Conservation (phyloP, 495 filamentous ascomycete species). For the Coniosporium apollinis region DNA sequence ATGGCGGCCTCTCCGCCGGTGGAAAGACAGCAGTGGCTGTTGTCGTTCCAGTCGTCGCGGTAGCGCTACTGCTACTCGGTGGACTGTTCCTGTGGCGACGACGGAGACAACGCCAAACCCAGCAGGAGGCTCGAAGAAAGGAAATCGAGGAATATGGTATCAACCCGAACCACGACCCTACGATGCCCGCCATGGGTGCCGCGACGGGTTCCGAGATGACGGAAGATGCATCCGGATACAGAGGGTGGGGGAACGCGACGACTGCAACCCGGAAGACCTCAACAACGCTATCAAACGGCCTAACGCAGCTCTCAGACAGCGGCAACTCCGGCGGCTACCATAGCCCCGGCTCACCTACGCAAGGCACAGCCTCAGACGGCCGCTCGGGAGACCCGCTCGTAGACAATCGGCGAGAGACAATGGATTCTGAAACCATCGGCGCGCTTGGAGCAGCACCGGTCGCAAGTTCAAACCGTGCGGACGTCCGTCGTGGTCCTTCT, state of each 20-base stretch:
- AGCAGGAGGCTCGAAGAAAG: constrained; percentile 76
- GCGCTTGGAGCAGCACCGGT: constrained; percentile 56
- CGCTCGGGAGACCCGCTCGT: constrained; percentile 55
- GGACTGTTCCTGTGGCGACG: constrained; percentile 75
- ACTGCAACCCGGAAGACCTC: constrained; percentile 72
- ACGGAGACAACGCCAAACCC: constrained; percentile 65
- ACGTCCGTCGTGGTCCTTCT: constrained; percentile 77
- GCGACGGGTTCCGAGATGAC: constrained; percentile 29
- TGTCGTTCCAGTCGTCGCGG: constrained; percentile 77
- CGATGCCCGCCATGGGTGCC: constrained; percentile 44
- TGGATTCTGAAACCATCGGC: constrained; percentile 33
- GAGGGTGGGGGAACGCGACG: constrained; percentile 85
- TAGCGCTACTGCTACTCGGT: constrained; percentile 62
- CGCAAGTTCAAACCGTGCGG: constrained; percentile 44
- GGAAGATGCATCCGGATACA: constrained; percentile 60
- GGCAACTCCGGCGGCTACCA: constrained; percentile 40
- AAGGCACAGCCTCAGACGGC: constrained; percentile 51
- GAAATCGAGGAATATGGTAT: constrained; percentile 94
- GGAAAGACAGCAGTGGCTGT: constrained; percentile 83
- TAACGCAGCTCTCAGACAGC: constrained; percentile 55
- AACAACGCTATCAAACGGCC: constrained; percentile 68
- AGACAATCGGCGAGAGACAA: constrained; percentile 39
- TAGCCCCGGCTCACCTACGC: constrained; percentile 47
- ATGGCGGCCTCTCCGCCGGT: constrained; percentile 36
- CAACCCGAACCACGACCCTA: constrained; percentile 88